Conservation (phyloP, 1,284 basidiomycete species). For the Xerocomus minutiporus region DNA sequence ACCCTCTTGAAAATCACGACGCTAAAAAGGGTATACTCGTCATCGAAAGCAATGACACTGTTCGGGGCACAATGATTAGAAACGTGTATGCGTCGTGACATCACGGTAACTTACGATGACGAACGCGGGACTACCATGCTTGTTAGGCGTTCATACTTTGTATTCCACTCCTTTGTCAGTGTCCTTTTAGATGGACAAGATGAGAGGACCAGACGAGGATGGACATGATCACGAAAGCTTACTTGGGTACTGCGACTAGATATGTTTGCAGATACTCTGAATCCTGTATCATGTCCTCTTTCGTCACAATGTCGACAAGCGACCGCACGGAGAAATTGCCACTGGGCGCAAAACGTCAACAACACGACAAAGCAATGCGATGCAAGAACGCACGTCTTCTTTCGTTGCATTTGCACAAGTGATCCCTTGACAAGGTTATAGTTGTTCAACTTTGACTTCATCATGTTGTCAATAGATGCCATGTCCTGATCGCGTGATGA, state of each 20-base stretch:
- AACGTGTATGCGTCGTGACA: constrained; percentile 17
- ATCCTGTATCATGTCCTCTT: constrained; percentile 77
- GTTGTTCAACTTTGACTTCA: constrained; percentile 85
- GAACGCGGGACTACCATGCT: constrained; percentile 96
- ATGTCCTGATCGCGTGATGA: constrained; percentile 61
- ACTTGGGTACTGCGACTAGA: constrained; percentile 94
- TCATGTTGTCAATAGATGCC: constrained; percentile 82
- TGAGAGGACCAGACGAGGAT: constrained; percentile 3
- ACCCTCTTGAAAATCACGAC: constrained; percentile 91
- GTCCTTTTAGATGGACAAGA: constrained; percentile 48
- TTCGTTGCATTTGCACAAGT: constrained; percentile 89
- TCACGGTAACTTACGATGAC: constrained; percentile 57
- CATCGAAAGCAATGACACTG: constrained; percentile 73
- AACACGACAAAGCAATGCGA: constrained; percentile 7
- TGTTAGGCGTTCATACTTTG: constrained; percentile 85
- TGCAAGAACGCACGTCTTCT: constrained; percentile 66
- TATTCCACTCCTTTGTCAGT: constrained; percentile 83
- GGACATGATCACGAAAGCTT: constrained; percentile 23
- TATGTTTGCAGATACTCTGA: constrained; percentile 95
- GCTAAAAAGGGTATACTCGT: constrained; percentile 84
- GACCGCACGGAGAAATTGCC: constrained; percentile 92
- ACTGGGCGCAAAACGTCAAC: constrained; percentile 40
- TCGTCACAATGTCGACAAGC: constrained; percentile 80
- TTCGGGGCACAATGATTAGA: constrained; percentile 17
- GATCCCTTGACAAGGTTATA: constrained; percentile 96